A percentile compares a stretch with the other conserved stretches of the same genome.
Evolutionary conservation across 2,329 filamentous ascomycete genomes (phyloP).

Genomic region (Paraphoma sp.): DNA sequence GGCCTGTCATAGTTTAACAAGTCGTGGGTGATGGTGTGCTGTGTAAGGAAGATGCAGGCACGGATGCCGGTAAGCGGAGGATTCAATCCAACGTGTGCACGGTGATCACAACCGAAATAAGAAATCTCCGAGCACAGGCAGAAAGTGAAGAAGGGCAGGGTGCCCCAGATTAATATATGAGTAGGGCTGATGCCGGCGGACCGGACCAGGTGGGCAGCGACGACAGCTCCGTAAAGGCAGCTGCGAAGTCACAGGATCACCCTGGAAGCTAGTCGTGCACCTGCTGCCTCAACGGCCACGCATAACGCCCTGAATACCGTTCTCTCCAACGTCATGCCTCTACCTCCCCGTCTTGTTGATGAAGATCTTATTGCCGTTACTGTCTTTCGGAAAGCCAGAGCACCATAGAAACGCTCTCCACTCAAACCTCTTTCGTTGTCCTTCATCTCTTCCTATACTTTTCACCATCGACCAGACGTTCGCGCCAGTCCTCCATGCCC

Average conservation of each 20-base stretch:
- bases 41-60: constrained; percentile 15
- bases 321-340: no score
- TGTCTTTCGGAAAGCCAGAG: neutral
- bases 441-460: neutral
- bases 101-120: constrained; percentile 10
- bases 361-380: no score
- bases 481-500: neutral
- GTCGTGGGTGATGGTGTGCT: constrained; percentile 11
- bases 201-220: constrained; percentile 8
- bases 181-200: constrained; percentile 13
- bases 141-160: constrained; percentile 1
- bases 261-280: neutral
- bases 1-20: constrained; percentile 25
- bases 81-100: constrained; percentile 9
- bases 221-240: constrained; percentile 4
- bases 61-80: constrained; percentile 17
- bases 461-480: neutral
- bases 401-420: neutral
- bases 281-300: neutral
- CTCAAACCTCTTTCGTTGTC: neutral
- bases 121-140: neutral
- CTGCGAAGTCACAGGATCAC: constrained; percentile 7
- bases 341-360: no score
- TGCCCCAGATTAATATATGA: constrained; percentile 9
- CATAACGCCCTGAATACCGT: no score